A percentile compares a stretch with the other conserved stretches of the same genome.
phyloP scores from a whole-genome alignment of 148 eudicot genomes.

The Linanthus parryae region DNA sequence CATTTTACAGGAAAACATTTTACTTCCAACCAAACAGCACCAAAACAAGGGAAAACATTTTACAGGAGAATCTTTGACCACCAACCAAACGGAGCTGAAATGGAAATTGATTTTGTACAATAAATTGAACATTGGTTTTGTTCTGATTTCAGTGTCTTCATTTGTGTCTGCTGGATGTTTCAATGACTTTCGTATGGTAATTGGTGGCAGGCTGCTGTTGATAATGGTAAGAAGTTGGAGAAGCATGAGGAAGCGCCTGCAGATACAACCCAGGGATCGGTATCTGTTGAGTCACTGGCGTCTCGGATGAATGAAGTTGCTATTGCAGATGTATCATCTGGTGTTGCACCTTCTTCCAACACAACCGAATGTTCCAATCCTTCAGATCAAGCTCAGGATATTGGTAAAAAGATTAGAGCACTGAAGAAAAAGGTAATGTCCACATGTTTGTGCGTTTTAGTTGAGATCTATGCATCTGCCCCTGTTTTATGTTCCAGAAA shows the following conservation, averaged over 20 bases:
- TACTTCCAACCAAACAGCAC: too few species aligned
- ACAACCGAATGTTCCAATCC: constrained; percentile 28
- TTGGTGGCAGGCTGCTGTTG: constrained; percentile 51
- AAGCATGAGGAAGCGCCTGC: constrained; percentile 27
- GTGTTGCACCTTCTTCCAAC: constrained; percentile 27
- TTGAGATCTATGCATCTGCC: neutral
- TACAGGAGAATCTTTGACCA: too few species aligned
- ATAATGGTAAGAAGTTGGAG: constrained; percentile 36
- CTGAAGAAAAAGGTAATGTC: constrained; percentile 76
- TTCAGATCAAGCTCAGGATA: constrained; percentile 35
- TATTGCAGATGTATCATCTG: constrained; percentile 29
- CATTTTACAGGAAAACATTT: too few species aligned
- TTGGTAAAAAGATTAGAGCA: constrained; percentile 81
- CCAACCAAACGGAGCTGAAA: too few species aligned
- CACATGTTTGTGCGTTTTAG: constrained; percentile 1
- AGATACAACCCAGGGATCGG: constrained; percentile 27
- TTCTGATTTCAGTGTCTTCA: too few species aligned
- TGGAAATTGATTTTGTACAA: too few species aligned
- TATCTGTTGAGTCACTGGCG: constrained; percentile 36
- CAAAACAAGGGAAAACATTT: too few species aligned
- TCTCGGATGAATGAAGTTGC: constrained; percentile 53
- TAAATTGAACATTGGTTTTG: too few species aligned
- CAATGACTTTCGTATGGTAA: constrained; percentile 4
- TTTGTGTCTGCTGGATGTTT: too few species aligned
- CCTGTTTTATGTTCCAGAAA: neutral